Evolutionary conservation across 2,329 filamentous ascomycete genomes (phyloP), one percentile per base, ranked within the genome.

Genomic region (Colletotrichum acutatum): DNA sequence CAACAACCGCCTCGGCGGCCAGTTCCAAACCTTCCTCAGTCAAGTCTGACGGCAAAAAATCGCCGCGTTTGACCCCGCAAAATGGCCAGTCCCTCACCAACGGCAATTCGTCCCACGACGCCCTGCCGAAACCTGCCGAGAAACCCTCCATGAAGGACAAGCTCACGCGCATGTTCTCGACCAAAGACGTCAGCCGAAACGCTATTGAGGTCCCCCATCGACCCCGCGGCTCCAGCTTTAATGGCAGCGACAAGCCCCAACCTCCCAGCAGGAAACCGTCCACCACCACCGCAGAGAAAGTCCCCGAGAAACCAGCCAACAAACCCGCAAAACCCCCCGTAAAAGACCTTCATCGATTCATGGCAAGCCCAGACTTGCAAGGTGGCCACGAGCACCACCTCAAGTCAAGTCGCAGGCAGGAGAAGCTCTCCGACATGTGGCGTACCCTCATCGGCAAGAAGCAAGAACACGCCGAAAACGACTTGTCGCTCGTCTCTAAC

Each of bases 401-500:
- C 75, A 97, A 94, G 84, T 95, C 94, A 74, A 94, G 94, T 74
- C 95, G 94, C 81, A 91, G 97, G 70, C 96, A 99, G 82, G 96
- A 99, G 84, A 98, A 98, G 84, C 87, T 99, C 68, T 93, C 94
- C 24, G 95, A 97, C 82, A 94, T 98, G 91, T 93, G 97, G 83
- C 93, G 95, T 77, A 92, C 93, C 77, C 90, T 98, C 77, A 89
- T 98, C 66, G 95, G 94, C 75, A 95, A 94, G 83, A 95, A 94
- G 83, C 93, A 94, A 80, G 94, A 95, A 75, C 88, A 90, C 24
- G 26, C 69, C 34, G 94, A 97, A 74, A 91, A 94, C 79, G 95
- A 97, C 76, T 86, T 98, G 58, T 98, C 96, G 8, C 89, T 99
- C 68, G 97, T 98, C 85, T 97, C 95, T 32, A 95, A 91, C 78